These are phyloP conservation scores for Claviceps purpurea DNA, from an alignment of 2,329 filamentous ascomycete genomes.

Conservation along the genomic window DNA sequence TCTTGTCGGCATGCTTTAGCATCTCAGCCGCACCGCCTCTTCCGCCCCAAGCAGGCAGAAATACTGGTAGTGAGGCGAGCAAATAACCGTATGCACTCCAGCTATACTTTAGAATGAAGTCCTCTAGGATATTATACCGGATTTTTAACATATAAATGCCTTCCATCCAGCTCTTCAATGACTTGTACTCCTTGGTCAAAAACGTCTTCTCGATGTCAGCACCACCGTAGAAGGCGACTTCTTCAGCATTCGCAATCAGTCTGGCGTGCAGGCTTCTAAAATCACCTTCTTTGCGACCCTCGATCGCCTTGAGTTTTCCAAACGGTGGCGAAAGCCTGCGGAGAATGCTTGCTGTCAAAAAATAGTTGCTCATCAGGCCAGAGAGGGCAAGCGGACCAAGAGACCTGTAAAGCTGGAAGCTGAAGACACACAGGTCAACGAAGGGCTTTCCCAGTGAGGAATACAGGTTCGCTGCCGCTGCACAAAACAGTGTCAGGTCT, in stretches of 20 bases:
- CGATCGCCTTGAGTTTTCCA: constrained; percentile 90
- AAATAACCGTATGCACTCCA: constrained; percentile 98
- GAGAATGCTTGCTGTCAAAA: constrained; percentile 81
- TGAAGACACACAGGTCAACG: constrained; percentile 95
- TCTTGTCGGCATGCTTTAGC: constrained; percentile 32
- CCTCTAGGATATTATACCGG: constrained; percentile 95
- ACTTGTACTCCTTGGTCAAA: constrained; percentile 82
- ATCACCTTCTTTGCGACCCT: constrained; percentile 88
- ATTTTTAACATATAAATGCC: constrained; percentile 96
- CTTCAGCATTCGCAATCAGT: constrained; percentile 91
- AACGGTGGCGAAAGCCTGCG: constrained; percentile 86
- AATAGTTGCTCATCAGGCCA: constrained; percentile 83
- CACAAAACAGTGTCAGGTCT: constrained; percentile 90
- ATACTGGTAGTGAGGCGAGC: constrained; percentile 82
- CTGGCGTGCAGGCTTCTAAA: constrained; percentile 85
- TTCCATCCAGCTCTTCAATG: constrained; percentile 94
- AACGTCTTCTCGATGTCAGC: constrained; percentile 92
- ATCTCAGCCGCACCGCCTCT: constrained; percentile 61
- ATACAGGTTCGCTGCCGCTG: constrained; percentile 81
- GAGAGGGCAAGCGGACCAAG: constrained; percentile 78
- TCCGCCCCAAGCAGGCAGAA: constrained; percentile 88
- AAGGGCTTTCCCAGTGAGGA: constrained; percentile 95
- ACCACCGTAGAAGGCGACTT: constrained; percentile 94
- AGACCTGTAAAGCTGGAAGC: constrained; percentile 89
- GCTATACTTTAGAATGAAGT: constrained; percentile 95